A percentile compares a stretch with the other conserved stretches of the same genome.
Evolutionary conservation across 768 basidiomycete species (phyloP).

Genomic region (Tremella fuciformis): DNA sequence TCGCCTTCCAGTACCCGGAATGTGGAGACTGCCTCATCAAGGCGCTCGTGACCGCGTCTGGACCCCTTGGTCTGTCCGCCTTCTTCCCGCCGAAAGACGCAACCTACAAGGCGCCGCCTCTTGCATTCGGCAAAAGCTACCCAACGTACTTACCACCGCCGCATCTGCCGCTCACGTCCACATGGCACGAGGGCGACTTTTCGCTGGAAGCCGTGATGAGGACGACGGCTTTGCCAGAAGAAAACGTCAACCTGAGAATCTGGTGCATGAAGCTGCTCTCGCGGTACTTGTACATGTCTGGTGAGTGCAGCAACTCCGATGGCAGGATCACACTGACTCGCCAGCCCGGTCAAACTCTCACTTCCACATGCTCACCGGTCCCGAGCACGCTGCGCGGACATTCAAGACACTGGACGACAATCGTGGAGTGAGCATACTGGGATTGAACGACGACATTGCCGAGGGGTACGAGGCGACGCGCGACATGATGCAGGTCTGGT

Average conservation of each 20-base stretch:
- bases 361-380: conserved; percentile 44
- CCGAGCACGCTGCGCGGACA: conserved; percentile 30
- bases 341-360: conserved; percentile 29
- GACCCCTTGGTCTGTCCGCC: conserved; percentile 45
- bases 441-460: conserved; percentile 48
- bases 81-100: conserved; percentile 44
- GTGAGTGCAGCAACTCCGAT: conserved; percentile 25
- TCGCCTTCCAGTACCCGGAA: conserved; percentile 47
- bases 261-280: conserved; percentile 45
- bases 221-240: conserved; percentile 31
- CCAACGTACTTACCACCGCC: conserved; percentile 42
- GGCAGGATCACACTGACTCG: background rate
- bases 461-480: conserved; percentile 35
- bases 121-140: conserved; percentile 6
- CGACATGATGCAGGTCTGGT: conserved; percentile 34
- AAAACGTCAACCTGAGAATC: conserved; percentile 31
- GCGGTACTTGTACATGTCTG: conserved; percentile 45
- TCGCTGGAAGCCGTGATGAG: conserved; percentile 36
- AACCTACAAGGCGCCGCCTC: conserved; percentile 17
- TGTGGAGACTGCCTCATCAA: conserved; percentile 51
- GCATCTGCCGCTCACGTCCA: conserved; percentile 45
- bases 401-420: conserved; percentile 37
- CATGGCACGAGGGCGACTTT: conserved; percentile 50
- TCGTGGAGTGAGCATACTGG: conserved; percentile 32
- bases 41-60: conserved; percentile 45